Evolutionary conservation across 345 rosid species (phyloP), one percentile per base, ranked within the genome.

Genomic region (Pseudoturritis turrita): DNA sequence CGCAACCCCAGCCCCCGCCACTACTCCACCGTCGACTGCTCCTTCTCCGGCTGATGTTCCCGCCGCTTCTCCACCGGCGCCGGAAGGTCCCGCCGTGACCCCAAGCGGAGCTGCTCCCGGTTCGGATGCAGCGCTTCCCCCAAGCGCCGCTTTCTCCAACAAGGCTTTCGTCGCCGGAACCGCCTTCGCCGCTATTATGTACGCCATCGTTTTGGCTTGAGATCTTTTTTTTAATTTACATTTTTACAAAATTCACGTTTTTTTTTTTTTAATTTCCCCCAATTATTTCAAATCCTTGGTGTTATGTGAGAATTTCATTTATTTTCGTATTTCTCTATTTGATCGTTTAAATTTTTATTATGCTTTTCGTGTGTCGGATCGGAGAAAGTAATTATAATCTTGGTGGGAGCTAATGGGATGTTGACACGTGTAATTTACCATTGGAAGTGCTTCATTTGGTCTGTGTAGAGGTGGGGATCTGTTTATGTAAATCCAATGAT

Each of bases 141-240:
- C 76, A 60, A 47, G 59, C n/a, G 53, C 73, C 15, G 54, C 59
- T 71, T 59, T 57, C 56, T 41, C 79, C 25, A 69, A 66, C 66
- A 81, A 66, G 43, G 79, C 72, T 79, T 83, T 81, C 62, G 35
- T 80, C 17, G 80, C 76, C 7, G 86, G 84, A 45, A 83, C 83
- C 63, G 89, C 88, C 10, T 77, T 85, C 33, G 75, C 85, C n/a
- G 86, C 77, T 31, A 52, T 81, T 72, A 10, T 86, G 68, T 80
- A 81, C 62, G 83, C 90, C 76, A 76, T 73, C 52, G 62, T 84
- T 67, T 61, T 75, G 79, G 79, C 33, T 53, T 75, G 58, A 75
- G 17, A 22, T 10, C 3, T 60, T 52, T 18, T 41, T 26, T 65
- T n/a, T 58, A 50, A 36, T 39, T 12, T 45, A 8, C 7, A 0